These are phyloP conservation scores for Boletus rubescentipes DNA, from an alignment of 768 basidiomycete genomes.

Conservation along the genomic window DNA sequence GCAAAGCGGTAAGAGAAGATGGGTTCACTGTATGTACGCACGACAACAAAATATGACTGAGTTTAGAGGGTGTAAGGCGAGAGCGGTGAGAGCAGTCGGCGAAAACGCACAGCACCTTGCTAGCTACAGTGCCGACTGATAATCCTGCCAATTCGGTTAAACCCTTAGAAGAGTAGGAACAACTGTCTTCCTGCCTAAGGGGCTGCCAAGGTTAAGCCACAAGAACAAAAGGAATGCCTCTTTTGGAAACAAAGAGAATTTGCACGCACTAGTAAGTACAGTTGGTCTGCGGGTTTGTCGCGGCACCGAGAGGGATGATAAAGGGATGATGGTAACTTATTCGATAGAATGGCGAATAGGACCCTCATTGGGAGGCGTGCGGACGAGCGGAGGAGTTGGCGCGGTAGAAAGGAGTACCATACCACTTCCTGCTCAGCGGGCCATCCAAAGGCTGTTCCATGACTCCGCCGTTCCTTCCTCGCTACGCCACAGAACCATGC, in stretches of 20 bases:
- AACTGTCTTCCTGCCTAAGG: no score
- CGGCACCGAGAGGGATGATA: not conserved
- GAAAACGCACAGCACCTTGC: not conserved
- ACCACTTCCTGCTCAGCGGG: not conserved
- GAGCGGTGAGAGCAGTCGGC: not conserved
- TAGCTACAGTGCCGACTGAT: not conserved
- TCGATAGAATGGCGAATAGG: not conserved
- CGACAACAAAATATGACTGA: not conserved
- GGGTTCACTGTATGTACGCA: not conserved
- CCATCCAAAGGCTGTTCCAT: not conserved
- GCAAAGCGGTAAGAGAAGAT: not conserved
- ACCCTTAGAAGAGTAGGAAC: no score
- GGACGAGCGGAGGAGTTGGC: not conserved
- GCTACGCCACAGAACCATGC: constrained; percentile 23
- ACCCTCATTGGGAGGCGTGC: not conserved
- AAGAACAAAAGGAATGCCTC: not conserved
- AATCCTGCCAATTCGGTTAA: no score
- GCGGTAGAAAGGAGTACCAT: not conserved
- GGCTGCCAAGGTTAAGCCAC: not conserved
- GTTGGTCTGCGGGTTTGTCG: not conserved
- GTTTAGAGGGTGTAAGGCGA: not conserved
- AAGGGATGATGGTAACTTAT: not conserved
- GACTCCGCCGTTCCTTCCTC: constrained; percentile 7
- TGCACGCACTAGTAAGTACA: not conserved
- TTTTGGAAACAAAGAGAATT: not conserved